A percentile compares a stretch with the other conserved stretches of the same genome.
Evolutionary conservation across 1,139 yeast genomes (phyloP).

Genomic region (Lodderomyces metapsilosis): DNA sequence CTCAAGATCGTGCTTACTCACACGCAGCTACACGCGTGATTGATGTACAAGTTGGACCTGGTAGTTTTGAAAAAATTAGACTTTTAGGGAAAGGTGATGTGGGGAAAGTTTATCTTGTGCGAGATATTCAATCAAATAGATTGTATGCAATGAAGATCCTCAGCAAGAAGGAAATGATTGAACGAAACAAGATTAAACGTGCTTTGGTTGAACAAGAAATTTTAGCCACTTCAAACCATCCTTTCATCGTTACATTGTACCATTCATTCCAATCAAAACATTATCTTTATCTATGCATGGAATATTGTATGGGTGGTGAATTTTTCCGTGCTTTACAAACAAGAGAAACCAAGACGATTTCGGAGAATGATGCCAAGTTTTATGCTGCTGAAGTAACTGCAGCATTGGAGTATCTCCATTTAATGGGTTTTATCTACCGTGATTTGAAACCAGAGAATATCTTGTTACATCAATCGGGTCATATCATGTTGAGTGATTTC

Average conservation of each 20-base stretch:
- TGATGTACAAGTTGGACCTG: slow-evolving; percentile 80
- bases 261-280: slow-evolving; percentile 97
- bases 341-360: slow-evolving; percentile 78
- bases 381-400: slow-evolving; percentile 98
- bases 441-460: slow-evolving; percentile 96
- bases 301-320: slow-evolving; percentile 99
- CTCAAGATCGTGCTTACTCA: slow-evolving; percentile 66
- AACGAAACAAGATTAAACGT: slow-evolving; percentile 89
- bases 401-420: slow-evolving; percentile 89
- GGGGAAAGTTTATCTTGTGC: slow-evolving; percentile 90
- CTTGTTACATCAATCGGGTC: slow-evolving; percentile 90
- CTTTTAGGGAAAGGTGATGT: slow-evolving; percentile 96
- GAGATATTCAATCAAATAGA: slow-evolving; percentile 72
- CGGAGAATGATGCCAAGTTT: slow-evolving; percentile 86
- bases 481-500: slow-evolving; percentile 95
- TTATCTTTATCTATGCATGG: slow-evolving; percentile 93
- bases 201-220: slow-evolving; percentile 97
- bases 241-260: slow-evolving; percentile 92
- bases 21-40: slow-evolving; percentile 69
- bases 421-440: slow-evolving; percentile 95
- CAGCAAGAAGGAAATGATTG: slow-evolving; percentile 89
- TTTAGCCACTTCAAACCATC: slow-evolving; percentile 92
- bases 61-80: slow-evolving; percentile 84
- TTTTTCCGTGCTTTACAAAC: slow-evolving; percentile 96
- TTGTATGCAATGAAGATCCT: slow-evolving; percentile 92